Conservation (phyloP, 1,284 basidiomycete genomes). For the Tetrapyrgos nigripes region DNA sequence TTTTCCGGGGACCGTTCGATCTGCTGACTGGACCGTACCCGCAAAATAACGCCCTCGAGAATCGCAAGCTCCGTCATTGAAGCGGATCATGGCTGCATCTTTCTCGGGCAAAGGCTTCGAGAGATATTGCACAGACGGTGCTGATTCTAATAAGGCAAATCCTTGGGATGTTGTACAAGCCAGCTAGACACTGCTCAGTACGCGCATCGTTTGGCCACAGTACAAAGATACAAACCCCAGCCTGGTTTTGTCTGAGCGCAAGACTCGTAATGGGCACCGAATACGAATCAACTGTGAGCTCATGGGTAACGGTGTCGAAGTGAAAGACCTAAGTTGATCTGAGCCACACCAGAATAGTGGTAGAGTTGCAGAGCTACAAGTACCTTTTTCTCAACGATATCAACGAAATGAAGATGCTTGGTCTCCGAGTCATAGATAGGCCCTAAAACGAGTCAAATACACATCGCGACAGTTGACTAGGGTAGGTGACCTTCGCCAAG, state of each 20-base stretch:
- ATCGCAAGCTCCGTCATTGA: conserved; percentile 77
- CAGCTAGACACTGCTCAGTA: conserved; percentile 42
- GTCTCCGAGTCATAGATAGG: conserved; percentile 65
- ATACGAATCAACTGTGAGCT: conserved; percentile 53
- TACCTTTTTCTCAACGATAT: conserved; percentile 66
- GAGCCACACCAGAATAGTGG: not conserved
- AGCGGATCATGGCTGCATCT: conserved; percentile 53
- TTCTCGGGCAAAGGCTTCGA: conserved; percentile 52
- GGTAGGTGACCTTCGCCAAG: conserved; percentile 64
- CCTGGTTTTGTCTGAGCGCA: conserved; percentile 50
- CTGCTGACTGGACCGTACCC: conserved; percentile 61
- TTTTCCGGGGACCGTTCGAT: conserved; percentile 57
- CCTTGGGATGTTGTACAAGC: conserved; percentile 61
- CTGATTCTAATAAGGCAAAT: conserved; percentile 41
- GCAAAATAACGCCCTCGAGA: conserved; percentile 67
- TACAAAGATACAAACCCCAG: conserved; percentile 47
- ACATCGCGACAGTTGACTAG: not conserved
- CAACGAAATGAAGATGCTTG: conserved; percentile 67
- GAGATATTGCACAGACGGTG: conserved; percentile 52
- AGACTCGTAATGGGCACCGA: conserved; percentile 61
- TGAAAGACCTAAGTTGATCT: conserved; percentile 56
- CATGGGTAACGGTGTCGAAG: conserved; percentile 47
- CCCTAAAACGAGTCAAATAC: conserved; percentile 39
- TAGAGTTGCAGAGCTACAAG: conserved; percentile 3
- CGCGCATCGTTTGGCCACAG: not conserved